Evolutionary conservation across 1,139 yeast species (phyloP), one percentile per base, ranked within the genome.

Genomic region (Yamadazyma triangularis): DNA sequence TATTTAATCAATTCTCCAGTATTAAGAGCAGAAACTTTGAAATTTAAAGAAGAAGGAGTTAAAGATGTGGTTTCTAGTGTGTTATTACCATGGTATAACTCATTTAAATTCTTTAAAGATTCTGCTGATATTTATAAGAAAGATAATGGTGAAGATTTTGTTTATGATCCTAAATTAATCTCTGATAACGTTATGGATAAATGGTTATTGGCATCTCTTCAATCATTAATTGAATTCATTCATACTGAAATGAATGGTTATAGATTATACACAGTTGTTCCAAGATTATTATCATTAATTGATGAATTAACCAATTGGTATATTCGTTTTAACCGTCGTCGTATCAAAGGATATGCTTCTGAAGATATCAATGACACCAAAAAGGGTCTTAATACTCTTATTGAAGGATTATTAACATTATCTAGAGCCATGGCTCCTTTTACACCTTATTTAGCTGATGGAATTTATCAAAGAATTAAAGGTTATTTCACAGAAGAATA

Each of bases 251-350:
- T 91, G 98, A 61, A 58, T 29, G 83, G 77, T 42, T 91, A 93
- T 70, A 78, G 95, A 60, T 71, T 91, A 47, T 91, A 87, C 66
- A 88, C 96, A 27, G 99, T 93, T 47, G 97, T 93, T 44, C 96
- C 98, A 48, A 85, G 82, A 54, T 70, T 93, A 53, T 73, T 93
- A 50, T 71, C 76, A 37, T 83, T 91, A 58, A 85, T 93, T 58
- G 98, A 91, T 51, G 88, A 86, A 53, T 77, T 93, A 61, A 93
- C 99, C 45, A 93, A 93, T 69, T 91, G 98, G 98, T 93, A 93
- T 70, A 93, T 93, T 58, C 82, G 99, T 62, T 84, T 93, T 64
- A 91, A 93, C 71, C 89, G 99, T 70, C 79, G 89, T 68, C 91
- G 99, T 71, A 75, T 93, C 52, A 93, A 93, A 81, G 97, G 98